phyloP scores from a whole-genome alignment of 78 protist genomes.

The Protostelium mycophagum region DNA sequence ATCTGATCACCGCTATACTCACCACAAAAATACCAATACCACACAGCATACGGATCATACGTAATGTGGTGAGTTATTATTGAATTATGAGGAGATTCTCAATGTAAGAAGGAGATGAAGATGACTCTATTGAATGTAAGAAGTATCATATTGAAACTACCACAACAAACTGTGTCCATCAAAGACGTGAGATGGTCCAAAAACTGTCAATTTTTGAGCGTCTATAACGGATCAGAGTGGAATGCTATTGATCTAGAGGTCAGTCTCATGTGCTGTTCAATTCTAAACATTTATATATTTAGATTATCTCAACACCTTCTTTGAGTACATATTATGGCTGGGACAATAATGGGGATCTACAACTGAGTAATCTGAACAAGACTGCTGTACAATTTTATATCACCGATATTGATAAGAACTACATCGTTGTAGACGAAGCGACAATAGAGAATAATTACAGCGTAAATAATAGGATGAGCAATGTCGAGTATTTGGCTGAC shows the following conservation, averaged over 20 bases:
- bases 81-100: neutral
- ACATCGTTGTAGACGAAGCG: neutral
- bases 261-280: neutral
- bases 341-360: neutral
- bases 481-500: neutral
- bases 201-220: neutral
- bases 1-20: neutral
- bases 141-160: neutral
- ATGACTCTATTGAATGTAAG: neutral
- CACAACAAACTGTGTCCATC: neutral
- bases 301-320: neutral
- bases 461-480: neutral
- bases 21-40: neutral
- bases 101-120: neutral
- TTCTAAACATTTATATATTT: no score
- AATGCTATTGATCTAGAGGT: neutral
- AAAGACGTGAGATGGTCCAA: neutral
- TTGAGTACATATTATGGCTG: neutral
- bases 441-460: neutral
- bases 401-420: neutral
- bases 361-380: neutral
- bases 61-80: neutral
- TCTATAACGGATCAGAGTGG: neutral
- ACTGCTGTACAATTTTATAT: neutral
- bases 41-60: neutral